Evolutionary conservation across 345 rosid species (phyloP).

Genomic region (Cardamine occulta): DNA sequence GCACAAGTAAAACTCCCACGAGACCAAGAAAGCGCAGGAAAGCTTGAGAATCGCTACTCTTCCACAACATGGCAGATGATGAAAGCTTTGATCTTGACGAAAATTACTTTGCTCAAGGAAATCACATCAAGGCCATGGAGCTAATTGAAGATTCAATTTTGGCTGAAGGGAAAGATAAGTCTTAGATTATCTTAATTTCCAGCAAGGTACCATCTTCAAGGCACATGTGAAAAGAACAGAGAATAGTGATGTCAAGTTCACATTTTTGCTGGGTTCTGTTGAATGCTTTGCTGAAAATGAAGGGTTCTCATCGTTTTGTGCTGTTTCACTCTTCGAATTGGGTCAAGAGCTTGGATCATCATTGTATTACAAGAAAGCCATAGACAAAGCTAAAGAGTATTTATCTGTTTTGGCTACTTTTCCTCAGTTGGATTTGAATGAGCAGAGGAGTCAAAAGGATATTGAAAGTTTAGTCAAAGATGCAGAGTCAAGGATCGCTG

Average conservation of each 20-base stretch:
- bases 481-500: slow-evolving; percentile 20
- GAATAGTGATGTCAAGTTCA: not conserved
- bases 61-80: not conserved
- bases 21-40: not conserved
- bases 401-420: not conserved
- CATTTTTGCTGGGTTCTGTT: not conserved
- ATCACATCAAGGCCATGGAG: not conserved
- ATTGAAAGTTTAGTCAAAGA: not conserved
- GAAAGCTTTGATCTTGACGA: not conserved
- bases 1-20: not conserved
- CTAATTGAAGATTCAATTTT: slow-evolving; percentile 17
- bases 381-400: not conserved
- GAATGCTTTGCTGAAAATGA: not conserved
- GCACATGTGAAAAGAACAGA: not conserved
- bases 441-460: not conserved
- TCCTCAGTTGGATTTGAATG: not conserved
- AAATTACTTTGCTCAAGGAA: not conserved
- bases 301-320: not conserved
- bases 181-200: not conserved
- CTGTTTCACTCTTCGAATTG: not conserved
- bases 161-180: not conserved
- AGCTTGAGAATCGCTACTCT: not conserved
- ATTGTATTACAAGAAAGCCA: not conserved
- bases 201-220: slow-evolving; percentile 7
- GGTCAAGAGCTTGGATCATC: not conserved